Base-by-base conservation (phyloP, 2,329 filamentous ascomycete genomes). In the Akanthomyces dipterigenus region DNA sequence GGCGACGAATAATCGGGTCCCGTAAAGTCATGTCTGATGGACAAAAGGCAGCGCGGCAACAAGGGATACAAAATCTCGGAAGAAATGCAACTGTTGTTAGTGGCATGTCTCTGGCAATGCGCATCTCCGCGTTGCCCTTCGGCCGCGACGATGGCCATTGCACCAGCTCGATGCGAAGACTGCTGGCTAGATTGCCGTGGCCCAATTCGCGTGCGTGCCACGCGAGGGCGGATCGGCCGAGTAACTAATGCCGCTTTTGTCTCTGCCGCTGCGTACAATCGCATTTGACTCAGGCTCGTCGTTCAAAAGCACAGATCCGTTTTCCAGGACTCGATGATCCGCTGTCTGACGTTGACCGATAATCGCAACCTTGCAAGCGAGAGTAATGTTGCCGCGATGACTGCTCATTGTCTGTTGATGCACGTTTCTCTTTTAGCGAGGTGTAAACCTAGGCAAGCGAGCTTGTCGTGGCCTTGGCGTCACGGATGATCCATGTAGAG, bases 211-310 rank as follows among this genome's bases (percentile, higher is more conserved):
- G 42, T 49, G 22, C 14, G 40, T n/a, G 53, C 40, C 38, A 38
- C 38, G n/a, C 48, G 28, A 46, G 48, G 24, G 48, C 40, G 46
- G 48, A 60, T 60, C 57, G 57, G 38, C 48, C 57, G 48, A 46
- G 8, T 24, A 36, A 46, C 4, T 24, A 36, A 45, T 26, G 57
- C 48, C 9, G 57, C 14, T 22, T 11, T 57, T 36, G 3, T 36
- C 8, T 20, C 45, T 36, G 24, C 56, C 6, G 20, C 12, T 38
- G 38, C 24, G 48, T n/a, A 11, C 20, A 18, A 20, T 45, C 14
- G 12, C 5, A 59, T 42, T 59, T 49, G 48, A 59, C 46, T 43
- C 56, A 48, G 34, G 26, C 56, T n/a, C 26, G 8, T 53, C 45
- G 26, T 28, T 26, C 24, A 45, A 50, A 51, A 22, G 3, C 14